Evolutionary conservation across 345 rosid genomes (phyloP).

Genomic region (Salix suchowensis): DNA sequence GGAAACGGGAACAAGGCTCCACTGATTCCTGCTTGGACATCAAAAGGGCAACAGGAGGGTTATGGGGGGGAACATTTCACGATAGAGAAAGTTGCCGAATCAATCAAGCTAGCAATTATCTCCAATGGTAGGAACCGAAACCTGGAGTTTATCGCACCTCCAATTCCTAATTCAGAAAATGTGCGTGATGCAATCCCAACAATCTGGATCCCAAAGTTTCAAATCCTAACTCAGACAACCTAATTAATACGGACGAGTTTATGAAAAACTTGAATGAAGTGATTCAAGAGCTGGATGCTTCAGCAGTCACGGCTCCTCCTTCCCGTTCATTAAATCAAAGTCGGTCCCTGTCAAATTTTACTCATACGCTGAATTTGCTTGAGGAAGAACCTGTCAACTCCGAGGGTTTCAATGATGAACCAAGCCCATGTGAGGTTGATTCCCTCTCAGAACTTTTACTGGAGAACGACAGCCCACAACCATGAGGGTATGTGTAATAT

Average conservation of each 20-base stretch:
- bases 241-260: neutral
- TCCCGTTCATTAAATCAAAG: no score
- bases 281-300: neutral
- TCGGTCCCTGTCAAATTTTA: no score
- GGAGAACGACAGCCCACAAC: no score
- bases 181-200: neutral
- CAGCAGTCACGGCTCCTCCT: neutral
- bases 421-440: no score
- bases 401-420: no score
- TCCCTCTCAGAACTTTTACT: no score
- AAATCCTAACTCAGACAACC: neutral
- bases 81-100: neutral
- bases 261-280: neutral
- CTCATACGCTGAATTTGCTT: no score
- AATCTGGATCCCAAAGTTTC: neutral
- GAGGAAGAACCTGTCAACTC: no score
- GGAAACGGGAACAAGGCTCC: neutral
- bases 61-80: neutral
- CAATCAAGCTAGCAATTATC: neutral
- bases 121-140: neutral
- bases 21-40: neutral
- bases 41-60: neutral
- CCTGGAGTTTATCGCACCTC: neutral
- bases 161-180: neutral
- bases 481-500: no score